phyloP scores from a whole-genome alignment of 208 protist species.

The Crithidia fasciculata region DNA sequence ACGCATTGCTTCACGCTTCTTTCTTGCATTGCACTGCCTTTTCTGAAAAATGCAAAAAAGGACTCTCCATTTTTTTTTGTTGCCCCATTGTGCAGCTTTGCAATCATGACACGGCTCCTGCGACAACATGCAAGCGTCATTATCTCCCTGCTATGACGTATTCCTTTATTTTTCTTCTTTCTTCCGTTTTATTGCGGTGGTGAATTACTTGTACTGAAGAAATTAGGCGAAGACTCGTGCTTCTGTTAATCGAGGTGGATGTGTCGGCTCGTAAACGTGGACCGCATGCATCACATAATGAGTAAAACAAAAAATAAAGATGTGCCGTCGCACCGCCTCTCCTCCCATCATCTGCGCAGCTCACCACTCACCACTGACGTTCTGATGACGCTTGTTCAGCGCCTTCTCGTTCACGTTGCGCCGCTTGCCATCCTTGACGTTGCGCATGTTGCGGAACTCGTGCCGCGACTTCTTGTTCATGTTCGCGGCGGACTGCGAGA shows the following conservation, averaged over 20 bases:
- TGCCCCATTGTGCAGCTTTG: too few relatives aligned
- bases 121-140: too few relatives aligned
- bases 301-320: neutral
- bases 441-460: slow-evolving; percentile 76
- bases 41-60: too few relatives aligned
- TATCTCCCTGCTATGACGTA: too few relatives aligned
- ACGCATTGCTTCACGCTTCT: too few relatives aligned
- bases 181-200: neutral
- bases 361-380: slow-evolving; percentile 91
- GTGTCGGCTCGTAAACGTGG: neutral
- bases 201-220: neutral
- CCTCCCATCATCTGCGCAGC: neutral
- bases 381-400: slow-evolving; percentile 62
- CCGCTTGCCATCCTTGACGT: slow-evolving; percentile 72
- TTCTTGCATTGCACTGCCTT: neutral
- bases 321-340: neutral
- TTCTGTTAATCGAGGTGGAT: neutral
- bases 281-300: too few relatives aligned
- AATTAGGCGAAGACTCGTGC: neutral
- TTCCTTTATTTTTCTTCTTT: too few relatives aligned
- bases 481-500: slow-evolving; percentile 91
- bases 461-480: slow-evolving; percentile 89
- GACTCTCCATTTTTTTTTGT: too few relatives aligned
- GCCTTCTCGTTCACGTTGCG: slow-evolving; percentile 48
- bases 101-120: too few relatives aligned